These are phyloP conservation scores for Medicago ruthenica DNA, from an alignment of 306 rosid genomes.

Conservation along the genomic window DNA sequence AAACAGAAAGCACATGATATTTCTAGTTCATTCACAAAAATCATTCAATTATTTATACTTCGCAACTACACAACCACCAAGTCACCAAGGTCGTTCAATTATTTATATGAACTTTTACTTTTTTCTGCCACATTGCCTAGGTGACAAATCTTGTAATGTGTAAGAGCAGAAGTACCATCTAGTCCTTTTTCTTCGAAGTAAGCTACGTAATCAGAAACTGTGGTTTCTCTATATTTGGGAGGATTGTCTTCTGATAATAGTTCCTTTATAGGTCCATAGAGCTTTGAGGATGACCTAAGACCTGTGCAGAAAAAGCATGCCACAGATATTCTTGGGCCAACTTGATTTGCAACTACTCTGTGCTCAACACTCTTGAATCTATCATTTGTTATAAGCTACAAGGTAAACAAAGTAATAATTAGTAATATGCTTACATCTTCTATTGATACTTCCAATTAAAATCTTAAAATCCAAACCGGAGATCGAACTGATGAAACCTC, in stretches of 20 bases:
- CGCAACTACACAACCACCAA: too few relatives aligned
- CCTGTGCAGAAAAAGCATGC: constrained; percentile 39
- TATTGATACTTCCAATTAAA: too few relatives aligned
- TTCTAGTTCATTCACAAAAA: not conserved
- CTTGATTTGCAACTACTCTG: constrained; percentile 30
- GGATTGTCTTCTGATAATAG: constrained; percentile 55
- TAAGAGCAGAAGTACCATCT: constrained; percentile 48
- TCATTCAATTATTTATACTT: not conserved
- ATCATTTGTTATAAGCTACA: not conserved
- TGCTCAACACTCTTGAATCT: not conserved
- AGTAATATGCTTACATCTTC: not conserved
- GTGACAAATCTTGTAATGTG: constrained; percentile 47
- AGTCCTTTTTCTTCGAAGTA: constrained; percentile 31
- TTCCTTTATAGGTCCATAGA: constrained; percentile 61
- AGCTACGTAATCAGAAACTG: constrained; percentile 35
- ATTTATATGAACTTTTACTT: not conserved
- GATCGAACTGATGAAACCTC: too few relatives aligned
- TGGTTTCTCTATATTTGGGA: constrained; percentile 53
- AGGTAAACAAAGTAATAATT: not conserved
- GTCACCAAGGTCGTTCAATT: too few relatives aligned
- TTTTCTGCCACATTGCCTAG: not conserved
- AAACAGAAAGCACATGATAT: not conserved
- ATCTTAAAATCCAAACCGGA: not conserved
- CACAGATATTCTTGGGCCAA: constrained; percentile 48
- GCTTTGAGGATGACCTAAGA: not conserved